Base-by-base conservation (phyloP, 1,284 basidiomycete species). In the Ceratobasidium sp. region DNA sequence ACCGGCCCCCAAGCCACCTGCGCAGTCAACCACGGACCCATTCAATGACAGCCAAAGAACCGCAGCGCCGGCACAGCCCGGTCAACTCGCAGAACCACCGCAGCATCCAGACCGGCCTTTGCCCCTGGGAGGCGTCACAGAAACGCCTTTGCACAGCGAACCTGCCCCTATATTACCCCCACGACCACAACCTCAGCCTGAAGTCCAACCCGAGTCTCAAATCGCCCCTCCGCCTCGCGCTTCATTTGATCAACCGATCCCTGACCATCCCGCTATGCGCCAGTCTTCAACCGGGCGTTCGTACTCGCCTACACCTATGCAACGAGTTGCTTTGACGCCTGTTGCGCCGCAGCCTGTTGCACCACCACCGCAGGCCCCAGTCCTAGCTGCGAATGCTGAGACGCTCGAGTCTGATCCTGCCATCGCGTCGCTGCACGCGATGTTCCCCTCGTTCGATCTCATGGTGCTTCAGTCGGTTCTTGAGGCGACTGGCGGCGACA, bases 381-480 rank as follows among this genome's bases (percentile, higher is more conserved):
- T 64, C 15, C 48, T 62, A 19, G 67, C 51, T 59, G 36, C 66
- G 29, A 53, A 57, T 22, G 66, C 57, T 19, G 27, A 53, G 19
- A 60, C 24, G 11, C 22, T 72, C 24, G 67, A 59, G 47, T 59
- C 67, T 31, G 84, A 91, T 80, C 87, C 89, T 0, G 84, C 85
- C 45, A 83, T 92, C 44, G 85, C 87, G 19, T 82, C 84, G 0
- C 83, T 94, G 75, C 88, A 88, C 66, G 86, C 86, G 17, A 91
- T 94, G 86, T 94, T 94, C 80, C 93, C 93, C 17, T 91, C 92
- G 82, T 93, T 93, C 78, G 93, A 94, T 77, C 63, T 66, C 15
- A 36, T 60, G 47, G 67, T 54, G 77, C 91, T 91, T 50, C 84
- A 87, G 79, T 89, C 88, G 24, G 89, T 94, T 1, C 83, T 94